Conservation (phyloP, 2,329 filamentous ascomycete species). For the Trichoderma hamatum region DNA sequence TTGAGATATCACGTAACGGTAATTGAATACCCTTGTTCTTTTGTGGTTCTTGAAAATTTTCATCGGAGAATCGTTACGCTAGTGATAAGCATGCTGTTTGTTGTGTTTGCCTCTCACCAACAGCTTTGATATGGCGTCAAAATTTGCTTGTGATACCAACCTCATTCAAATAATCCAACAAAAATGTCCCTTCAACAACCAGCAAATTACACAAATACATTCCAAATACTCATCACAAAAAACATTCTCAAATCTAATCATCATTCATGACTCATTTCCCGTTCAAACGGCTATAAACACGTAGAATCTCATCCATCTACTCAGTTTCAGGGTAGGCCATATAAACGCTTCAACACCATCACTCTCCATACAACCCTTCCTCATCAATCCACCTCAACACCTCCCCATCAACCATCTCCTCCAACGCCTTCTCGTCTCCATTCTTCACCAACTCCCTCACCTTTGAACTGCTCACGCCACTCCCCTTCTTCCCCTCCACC, state of each 20-base stretch:
- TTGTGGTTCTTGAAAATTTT: background rate
- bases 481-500: conserved; percentile 50
- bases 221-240: background rate
- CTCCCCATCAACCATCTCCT: conserved; percentile 56
- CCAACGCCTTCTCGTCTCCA: conserved; percentile 52
- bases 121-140: background rate
- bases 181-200: background rate
- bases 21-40: background rate
- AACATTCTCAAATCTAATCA: background rate
- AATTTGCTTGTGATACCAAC: background rate
- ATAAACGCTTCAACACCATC: background rate
- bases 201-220: background rate
- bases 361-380: conserved; percentile 56
- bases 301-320: background rate
- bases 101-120: background rate
- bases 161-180: no score
- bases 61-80: background rate
- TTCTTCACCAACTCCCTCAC: conserved; percentile 60
- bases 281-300: background rate
- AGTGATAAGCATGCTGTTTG: background rate
- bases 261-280: background rate
- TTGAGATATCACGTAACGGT: background rate
- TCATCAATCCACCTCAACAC: conserved; percentile 62
- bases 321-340: background rate
- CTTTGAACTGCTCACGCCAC: conserved; percentile 61